Base-by-base conservation (phyloP, 306 rosid genomes). In the Trichosanthes cucumerina region DNA sequence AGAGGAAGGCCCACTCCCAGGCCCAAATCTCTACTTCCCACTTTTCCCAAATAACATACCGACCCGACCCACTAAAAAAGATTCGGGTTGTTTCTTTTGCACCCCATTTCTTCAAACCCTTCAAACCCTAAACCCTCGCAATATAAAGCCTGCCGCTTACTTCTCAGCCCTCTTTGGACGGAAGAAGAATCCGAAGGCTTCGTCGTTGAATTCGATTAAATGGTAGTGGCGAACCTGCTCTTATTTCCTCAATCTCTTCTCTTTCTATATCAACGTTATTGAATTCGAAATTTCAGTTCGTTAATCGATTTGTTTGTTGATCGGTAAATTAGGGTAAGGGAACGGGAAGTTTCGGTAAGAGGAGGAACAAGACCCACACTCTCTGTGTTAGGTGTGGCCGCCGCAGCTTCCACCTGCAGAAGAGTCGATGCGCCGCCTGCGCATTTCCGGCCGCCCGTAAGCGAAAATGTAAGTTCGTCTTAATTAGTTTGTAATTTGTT, bases 331-430 rank as follows among this genome's bases (percentile, higher is more conserved):
- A 95, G 98, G 97, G 97, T 9, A 95, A 95, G 91, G 98, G 98
- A 66, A 95, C 98, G 2, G 98, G 98, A 43, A 92, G 97, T 73
- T 95, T 95, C 66, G 98, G 98, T 80, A 95, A 95, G 90, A 83
- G 98, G 78, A 92, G 98, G 88, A 95, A 95, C 93, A 95, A 95
- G 90, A 92, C 98, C 58, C 98, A 95, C 96, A 91, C 96, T 2
- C 96, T 95, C 44, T 95, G 98, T 62, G 90, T 95, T 49, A 86
- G 98, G 87, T 95, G 98, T 82, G 98, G 98, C 72, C 98, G 98
- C 73, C 98, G 97, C 79, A 94, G 98, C 81, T 94, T 94, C 82
- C 98, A 94, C 80, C 89, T 94, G 39, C 98, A 94, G 89, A 94
- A 94, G 92, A 94, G 98, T 83, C 94, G 98, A n/a, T 92, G 98